Evolutionary conservation across 2,329 filamentous ascomycete species (phyloP).

Genomic region (Penicillium sp.): DNA sequence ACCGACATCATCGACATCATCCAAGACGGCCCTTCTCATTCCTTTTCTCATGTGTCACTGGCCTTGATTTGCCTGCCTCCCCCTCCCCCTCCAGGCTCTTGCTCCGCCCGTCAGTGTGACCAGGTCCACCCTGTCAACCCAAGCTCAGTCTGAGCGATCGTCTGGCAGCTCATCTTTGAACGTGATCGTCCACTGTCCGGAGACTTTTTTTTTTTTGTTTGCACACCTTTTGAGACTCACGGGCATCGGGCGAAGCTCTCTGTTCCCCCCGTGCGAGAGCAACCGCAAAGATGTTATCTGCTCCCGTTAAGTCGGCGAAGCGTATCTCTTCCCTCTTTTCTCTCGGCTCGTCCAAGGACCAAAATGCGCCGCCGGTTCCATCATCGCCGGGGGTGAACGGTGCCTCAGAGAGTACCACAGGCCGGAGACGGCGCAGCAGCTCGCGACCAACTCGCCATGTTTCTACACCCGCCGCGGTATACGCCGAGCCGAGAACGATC

Average conservation of each 20-base stretch:
- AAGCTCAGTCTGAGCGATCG: background rate
- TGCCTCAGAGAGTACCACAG: conserved; percentile 20
- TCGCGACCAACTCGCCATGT: conserved; percentile 31
- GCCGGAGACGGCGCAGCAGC: conserved; percentile 23
- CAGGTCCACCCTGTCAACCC: conserved; percentile 1
- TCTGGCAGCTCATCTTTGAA: too few relatives aligned
- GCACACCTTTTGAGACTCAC: background rate
- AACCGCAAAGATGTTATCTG: conserved; percentile 32
- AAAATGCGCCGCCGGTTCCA: conserved; percentile 26
- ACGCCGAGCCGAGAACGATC: conserved; percentile 23
- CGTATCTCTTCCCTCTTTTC: conserved; percentile 44
- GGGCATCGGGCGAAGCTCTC: conserved; percentile 2
- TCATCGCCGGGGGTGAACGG: conserved; percentile 13
- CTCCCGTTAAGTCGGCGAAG: conserved; percentile 40
- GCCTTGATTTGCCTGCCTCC: conserved; percentile 8
- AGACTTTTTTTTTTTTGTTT: conserved; percentile 7
- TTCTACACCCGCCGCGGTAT: conserved; percentile 28
- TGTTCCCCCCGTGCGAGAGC: background rate
- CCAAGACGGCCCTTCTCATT: background rate
- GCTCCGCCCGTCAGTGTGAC: conserved; percentile 8
- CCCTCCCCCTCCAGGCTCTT: background rate
- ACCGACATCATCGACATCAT: too few relatives aligned
- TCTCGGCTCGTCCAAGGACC: conserved; percentile 33
- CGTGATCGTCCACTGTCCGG: conserved; percentile 6
- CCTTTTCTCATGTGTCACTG: conserved; percentile 14